phyloP scores from a whole-genome alignment of 768 basidiomycete species.

The Filobasidium wieringae region DNA sequence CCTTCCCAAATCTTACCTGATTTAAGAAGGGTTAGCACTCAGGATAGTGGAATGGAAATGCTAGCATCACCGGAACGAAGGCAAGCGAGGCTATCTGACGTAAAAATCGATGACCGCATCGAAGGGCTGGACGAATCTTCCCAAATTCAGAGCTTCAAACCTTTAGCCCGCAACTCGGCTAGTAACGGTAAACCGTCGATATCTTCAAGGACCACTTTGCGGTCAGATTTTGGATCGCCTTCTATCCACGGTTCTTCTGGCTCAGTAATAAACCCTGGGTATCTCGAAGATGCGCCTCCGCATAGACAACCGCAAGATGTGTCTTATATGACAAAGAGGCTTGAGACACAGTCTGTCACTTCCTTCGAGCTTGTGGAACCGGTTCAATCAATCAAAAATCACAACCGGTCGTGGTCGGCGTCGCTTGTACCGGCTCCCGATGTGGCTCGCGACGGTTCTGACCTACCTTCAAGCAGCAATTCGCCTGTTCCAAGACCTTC shows the following conservation, averaged over 20 bases:
- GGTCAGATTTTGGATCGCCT: neutral
- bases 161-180: too few species aligned
- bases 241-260: neutral
- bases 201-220: too few species aligned
- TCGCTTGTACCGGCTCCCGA: constrained; percentile 1
- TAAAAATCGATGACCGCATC: too few species aligned
- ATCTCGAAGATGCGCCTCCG: neutral
- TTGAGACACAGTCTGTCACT: neutral
- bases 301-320: neutral
- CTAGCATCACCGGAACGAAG: constrained; percentile 4
- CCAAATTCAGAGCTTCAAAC: too few species aligned
- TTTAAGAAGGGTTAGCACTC: neutral
- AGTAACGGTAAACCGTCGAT: too few species aligned
- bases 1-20: neutral
- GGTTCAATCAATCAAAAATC: neutral
- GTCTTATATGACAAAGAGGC: neutral
- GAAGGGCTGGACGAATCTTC: too few species aligned
- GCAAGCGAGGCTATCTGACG: neutral
- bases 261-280: neutral
- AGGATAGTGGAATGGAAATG: constrained; percentile 1
- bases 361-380: neutral
- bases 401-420: constrained; percentile 7
- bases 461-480: neutral
- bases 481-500: neutral
- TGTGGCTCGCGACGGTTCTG: neutral